These are phyloP conservation scores for Mycena rebaudengoi DNA, from an alignment of 768 basidiomycete genomes.

Conservation along the genomic window DNA sequence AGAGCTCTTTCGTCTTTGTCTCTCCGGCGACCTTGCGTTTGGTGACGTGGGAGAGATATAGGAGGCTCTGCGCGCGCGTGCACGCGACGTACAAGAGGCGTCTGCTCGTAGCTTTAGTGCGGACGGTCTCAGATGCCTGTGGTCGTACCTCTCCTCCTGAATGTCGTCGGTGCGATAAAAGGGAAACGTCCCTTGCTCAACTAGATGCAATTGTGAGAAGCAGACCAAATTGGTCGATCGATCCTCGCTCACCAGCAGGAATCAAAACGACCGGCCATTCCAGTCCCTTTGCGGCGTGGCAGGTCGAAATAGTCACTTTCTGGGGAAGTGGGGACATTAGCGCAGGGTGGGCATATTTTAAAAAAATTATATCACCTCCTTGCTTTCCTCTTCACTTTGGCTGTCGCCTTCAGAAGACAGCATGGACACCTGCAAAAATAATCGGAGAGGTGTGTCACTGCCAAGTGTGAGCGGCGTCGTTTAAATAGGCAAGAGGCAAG, in stretches of 20 bases:
- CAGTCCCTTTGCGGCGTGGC: constrained; percentile 90
- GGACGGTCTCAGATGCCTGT: not conserved
- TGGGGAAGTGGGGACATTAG: constrained; percentile 34
- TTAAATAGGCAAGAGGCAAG: not conserved
- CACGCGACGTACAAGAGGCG: constrained; percentile 90
- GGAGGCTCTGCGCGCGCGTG: constrained; percentile 80
- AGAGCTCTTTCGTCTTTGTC: constrained; percentile 57
- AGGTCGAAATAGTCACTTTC: constrained; percentile 88
- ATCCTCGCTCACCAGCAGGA: constrained; percentile 60
- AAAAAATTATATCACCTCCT: constrained; percentile 44
- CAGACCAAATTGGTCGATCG: not conserved
- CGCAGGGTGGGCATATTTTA: not conserved
- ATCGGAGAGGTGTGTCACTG: constrained; percentile 68
- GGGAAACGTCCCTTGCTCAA: constrained; percentile 79
- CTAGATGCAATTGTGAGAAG: constrained; percentile 42
- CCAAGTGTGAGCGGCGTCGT: not conserved
- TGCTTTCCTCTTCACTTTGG: constrained; percentile 58
- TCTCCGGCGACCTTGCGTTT: constrained; percentile 66
- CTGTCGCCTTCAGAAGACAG: constrained; percentile 82
- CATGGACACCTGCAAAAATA: constrained; percentile 83
- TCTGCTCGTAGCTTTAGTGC: constrained; percentile 44
- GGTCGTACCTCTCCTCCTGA: constrained; percentile 80
- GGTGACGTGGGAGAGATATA: constrained; percentile 63
- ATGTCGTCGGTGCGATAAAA: constrained; percentile 77
- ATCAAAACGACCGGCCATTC: constrained; percentile 94